Percentiles rank a stretch among this genome's conserved stretches.
Evolutionary conservation across 495 filamentous ascomycete genomes (phyloP).

Genomic region (Aspergillus cavernicola): DNA sequence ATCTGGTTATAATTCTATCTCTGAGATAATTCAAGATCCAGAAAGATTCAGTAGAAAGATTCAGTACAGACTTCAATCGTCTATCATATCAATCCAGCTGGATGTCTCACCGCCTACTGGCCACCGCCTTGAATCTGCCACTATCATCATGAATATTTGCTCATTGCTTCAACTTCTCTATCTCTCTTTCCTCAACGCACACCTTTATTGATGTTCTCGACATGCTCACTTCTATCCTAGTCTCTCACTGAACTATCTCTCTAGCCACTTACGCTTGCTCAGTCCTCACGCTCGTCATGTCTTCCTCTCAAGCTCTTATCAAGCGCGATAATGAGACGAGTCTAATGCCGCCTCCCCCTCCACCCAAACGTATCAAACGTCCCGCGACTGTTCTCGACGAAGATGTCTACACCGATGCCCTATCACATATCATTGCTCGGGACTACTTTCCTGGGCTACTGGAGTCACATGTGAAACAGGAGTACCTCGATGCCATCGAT

Average conservation of each 20-base stretch:
- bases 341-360: conserved; percentile 88
- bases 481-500: conserved; percentile 87
- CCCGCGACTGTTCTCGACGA: conserved; percentile 88
- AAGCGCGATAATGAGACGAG: conserved; percentile 55
- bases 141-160: background rate
- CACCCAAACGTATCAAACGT: conserved; percentile 87
- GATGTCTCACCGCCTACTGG: background rate
- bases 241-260: too few species aligned
- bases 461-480: conserved; percentile 80
- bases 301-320: conserved; percentile 31
- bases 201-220: too few species aligned
- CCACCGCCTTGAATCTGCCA: background rate
- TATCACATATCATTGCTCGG: conserved; percentile 92
- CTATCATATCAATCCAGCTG: too few species aligned
- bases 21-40: background rate
- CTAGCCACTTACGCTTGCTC: too few species aligned
- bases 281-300: background rate
- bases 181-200: background rate
- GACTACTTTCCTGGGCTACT: conserved; percentile 95
- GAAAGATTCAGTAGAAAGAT: too few species aligned
- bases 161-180: background rate
- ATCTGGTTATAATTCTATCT: too few species aligned
- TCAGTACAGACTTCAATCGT: too few species aligned
- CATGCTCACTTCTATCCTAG: too few species aligned
- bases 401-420: conserved; percentile 83